Percentiles rank a stretch among this genome's conserved stretches.
Conservation (phyloP, 306 rosid species). For the Corylus heterophylla region DNA sequence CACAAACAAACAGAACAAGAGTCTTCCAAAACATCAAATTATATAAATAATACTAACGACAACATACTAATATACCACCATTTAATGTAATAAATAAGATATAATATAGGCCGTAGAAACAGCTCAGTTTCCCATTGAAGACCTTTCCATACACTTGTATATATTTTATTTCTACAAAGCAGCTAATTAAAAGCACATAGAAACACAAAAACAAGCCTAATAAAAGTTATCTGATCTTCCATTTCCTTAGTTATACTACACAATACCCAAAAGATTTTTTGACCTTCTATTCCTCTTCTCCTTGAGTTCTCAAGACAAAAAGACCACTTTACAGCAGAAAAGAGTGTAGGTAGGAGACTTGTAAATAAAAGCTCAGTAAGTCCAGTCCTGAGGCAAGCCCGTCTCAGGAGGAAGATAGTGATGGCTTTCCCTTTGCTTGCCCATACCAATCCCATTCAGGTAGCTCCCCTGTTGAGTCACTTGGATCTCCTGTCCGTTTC, state of each 20-base stretch:
- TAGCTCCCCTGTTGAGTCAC: conserved; percentile 4
- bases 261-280: conserved; percentile 17
- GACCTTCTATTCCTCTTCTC: conserved; percentile 26
- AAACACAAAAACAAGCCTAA: not conserved
- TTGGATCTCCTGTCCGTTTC: conserved; percentile 10
- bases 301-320: conserved; percentile 13
- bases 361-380: conserved; percentile 18
- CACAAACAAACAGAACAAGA: not conserved
- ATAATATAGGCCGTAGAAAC: not conserved
- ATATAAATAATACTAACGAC: not conserved
- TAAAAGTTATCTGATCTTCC: not conserved
- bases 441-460: not conserved
- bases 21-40: not conserved
- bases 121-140: not conserved
- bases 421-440: conserved; percentile 12
- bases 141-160: not conserved
- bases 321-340: conserved; percentile 15
- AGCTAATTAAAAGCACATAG: not conserved
- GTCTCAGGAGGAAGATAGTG: conserved; percentile 24
- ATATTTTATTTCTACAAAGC: conserved; percentile 16
- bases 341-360: not conserved
- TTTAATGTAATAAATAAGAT: not conserved
- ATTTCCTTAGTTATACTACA: conserved; percentile 10
- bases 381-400: conserved; percentile 46
- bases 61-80: not conserved